These are phyloP conservation scores for Hypoxylon sp. DNA, from an alignment of 2,329 filamentous ascomycete species.

Conservation along the genomic window DNA sequence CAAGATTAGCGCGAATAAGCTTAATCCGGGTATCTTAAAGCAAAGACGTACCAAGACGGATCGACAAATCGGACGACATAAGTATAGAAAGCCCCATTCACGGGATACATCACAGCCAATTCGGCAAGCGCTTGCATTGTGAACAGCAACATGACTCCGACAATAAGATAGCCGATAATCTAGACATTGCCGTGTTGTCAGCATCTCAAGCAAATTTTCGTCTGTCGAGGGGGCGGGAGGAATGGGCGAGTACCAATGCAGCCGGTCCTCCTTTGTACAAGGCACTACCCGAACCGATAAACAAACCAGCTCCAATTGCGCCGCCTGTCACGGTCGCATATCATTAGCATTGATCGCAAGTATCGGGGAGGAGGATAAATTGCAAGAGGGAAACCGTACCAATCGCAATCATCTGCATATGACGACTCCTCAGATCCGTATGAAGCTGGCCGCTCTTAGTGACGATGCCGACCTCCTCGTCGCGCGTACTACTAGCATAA, in stretches of 20 bases:
- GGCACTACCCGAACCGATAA: constrained; percentile 76
- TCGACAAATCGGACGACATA: constrained; percentile 74
- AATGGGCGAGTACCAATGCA: constrained; percentile 54
- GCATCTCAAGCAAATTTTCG: background rate
- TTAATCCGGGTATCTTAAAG: background rate
- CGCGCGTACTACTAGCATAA: constrained; percentile 45
- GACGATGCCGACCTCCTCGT: constrained; percentile 58
- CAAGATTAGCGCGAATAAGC: constrained; percentile 2
- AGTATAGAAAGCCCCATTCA: constrained; percentile 75
- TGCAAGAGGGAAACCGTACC: constrained; percentile 51
- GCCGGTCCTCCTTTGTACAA: constrained; percentile 73
- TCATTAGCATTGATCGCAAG: constrained; percentile 16
- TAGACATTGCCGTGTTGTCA: constrained; percentile 35
- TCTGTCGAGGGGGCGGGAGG: background rate
- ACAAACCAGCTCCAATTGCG: constrained; percentile 72
- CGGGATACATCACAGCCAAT: constrained; percentile 71
- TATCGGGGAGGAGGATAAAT: background rate
- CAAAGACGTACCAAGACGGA: constrained; percentile 64
- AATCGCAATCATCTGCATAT: constrained; percentile 65
- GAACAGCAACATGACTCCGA: constrained; percentile 72
- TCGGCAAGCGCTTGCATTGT: constrained; percentile 73
- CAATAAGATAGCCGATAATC: constrained; percentile 67
- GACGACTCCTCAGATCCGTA: constrained; percentile 57
- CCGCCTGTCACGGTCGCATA: constrained; percentile 53
- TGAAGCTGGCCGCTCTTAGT: constrained; percentile 55